Evolutionary conservation across 169 alveolate species (phyloP), one percentile per base, ranked within the genome.

Genomic region (Condylostoma magnum): DNA sequence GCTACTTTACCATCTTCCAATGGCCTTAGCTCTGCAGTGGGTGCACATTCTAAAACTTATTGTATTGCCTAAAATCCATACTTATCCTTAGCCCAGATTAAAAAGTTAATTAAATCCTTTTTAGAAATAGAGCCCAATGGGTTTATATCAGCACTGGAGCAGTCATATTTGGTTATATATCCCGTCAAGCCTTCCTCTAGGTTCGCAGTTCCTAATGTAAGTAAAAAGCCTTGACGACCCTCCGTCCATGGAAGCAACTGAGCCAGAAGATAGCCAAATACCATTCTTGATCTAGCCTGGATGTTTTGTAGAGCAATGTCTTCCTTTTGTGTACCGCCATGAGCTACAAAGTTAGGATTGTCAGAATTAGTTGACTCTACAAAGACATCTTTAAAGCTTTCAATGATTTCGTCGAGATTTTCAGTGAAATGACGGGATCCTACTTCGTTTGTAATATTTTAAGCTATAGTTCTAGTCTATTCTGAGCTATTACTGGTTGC

Each of bases 1-100:
- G 69, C 69, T 5, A n/a, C n/a, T n/a, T n/a, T n/a, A n/a, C n/a
- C n/a, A 33, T 43, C 76, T 1, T 74, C 77, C 18, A 69, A 51
- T 37, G 96, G 96, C 50, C 90, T 79, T 5, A 91, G 79, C 71
- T 91, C 96, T 6, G 96, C 94, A 1, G 93, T 70, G 0, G 96
- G 96, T 20, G 67, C 68, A 18, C 87, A 85, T 20, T 75, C 60
- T 18, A 0, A 28, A 58, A 63, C 2, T 12, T 78, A 33, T 4
- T 65, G 44, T 47, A 63, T 27, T 25, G 65, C 47, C 43, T 10
- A 6, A 6, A 10, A 12, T 10, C 22, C 52, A 6, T 6, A 20
- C 8, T 6, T 55, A 6, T 12, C 15, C 10, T 43, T 6, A 20
- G 15, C 8, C 31, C 57, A 78, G 6, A 53, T 18, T 0, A 85